Conservation (phyloP, 2,329 filamentous ascomycete species). For the Septoria linicola region DNA sequence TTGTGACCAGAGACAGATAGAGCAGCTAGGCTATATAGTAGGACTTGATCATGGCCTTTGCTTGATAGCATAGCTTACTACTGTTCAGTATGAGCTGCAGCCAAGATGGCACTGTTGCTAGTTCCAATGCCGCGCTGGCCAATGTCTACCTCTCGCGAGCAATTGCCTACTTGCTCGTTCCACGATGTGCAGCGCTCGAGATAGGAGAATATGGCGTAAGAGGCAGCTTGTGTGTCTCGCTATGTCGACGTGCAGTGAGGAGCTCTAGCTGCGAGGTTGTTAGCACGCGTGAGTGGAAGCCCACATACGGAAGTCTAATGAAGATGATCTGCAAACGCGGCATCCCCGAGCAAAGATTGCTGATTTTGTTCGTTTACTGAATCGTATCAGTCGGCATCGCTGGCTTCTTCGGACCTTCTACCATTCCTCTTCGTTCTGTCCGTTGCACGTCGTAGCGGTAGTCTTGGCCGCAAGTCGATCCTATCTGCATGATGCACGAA, state of each 20-base stretch:
- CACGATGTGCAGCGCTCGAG: not conserved
- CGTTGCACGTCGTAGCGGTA: not conserved
- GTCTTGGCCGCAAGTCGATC: constrained; percentile 16
- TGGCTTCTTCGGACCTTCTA: constrained; percentile 10
- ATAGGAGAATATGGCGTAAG: constrained; percentile 2
- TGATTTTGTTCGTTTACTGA: not conserved
- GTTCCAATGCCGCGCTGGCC: constrained; percentile 1
- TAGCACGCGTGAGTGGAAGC: constrained; percentile 10
- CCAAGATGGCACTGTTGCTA: not conserved
- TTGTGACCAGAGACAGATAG: not conserved
- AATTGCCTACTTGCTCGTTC: not conserved
- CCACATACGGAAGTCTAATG: constrained; percentile 8
- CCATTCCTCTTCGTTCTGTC: constrained; percentile 10
- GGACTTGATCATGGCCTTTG: not conserved
- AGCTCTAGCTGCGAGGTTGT: not conserved
- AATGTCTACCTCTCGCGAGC: not conserved
- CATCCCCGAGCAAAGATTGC: constrained; percentile 2
- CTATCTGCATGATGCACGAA: constrained; percentile 13
- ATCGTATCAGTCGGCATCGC: not conserved
- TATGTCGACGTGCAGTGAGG: not conserved
- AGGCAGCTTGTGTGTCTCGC: constrained; percentile 4
- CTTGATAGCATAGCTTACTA: not conserved
- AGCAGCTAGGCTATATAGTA: constrained; percentile 4
- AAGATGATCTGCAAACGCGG: constrained; percentile 6
- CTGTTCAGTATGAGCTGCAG: not conserved